Evolutionary conservation across 1,284 basidiomycete genomes (phyloP).

Genomic region (Boletus austroedulis): DNA sequence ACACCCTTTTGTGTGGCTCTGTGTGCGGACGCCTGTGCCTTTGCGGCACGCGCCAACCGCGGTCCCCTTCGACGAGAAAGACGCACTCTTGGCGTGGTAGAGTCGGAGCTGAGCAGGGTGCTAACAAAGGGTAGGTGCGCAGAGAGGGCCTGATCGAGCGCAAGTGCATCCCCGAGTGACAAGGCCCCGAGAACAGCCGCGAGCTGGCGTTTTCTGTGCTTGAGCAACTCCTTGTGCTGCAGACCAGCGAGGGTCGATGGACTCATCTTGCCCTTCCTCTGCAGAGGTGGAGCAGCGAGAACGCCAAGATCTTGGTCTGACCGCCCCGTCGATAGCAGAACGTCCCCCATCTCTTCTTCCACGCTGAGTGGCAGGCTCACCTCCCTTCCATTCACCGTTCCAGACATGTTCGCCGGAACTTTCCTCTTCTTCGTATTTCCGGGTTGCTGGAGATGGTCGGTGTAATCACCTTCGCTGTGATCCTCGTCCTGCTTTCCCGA

Average conservation of each 20-base stretch:
- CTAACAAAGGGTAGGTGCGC: slow-evolving; percentile 51
- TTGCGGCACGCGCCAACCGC: slow-evolving; percentile 43
- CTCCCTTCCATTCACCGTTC: slow-evolving; percentile 36
- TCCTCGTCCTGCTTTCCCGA: slow-evolving; percentile 41
- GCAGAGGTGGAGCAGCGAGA: slow-evolving; percentile 14
- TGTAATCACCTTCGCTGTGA: slow-evolving; percentile 53
- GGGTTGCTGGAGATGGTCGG: slow-evolving; percentile 65
- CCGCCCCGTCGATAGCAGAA: slow-evolving; percentile 13
- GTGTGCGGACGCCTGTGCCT: slow-evolving; percentile 23
- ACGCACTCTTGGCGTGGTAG: slow-evolving; percentile 34
- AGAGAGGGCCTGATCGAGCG: slow-evolving; percentile 73
- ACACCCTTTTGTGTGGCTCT: slow-evolving; percentile 30
- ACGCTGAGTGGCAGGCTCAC: slow-evolving; percentile 23
- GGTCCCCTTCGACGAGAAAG: slow-evolving; percentile 40
- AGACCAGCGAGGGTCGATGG: slow-evolving; percentile 64
- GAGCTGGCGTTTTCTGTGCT: slow-evolving; percentile 63
- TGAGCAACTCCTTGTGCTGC: slow-evolving; percentile 71
- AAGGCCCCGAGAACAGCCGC: slow-evolving; percentile 62
- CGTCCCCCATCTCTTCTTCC: slow-evolving; percentile 28
- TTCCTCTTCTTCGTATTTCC: slow-evolving; percentile 86
- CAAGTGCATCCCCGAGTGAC: slow-evolving; percentile 61
- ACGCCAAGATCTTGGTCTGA: slow-evolving; percentile 25
- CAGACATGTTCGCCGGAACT: slow-evolving; percentile 56
- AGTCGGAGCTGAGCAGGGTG: slow-evolving; percentile 29
- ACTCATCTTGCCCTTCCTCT: slow-evolving; percentile 50